Conservation (phyloP, 306 rosid genomes). For the Cucumis cinereus region DNA sequence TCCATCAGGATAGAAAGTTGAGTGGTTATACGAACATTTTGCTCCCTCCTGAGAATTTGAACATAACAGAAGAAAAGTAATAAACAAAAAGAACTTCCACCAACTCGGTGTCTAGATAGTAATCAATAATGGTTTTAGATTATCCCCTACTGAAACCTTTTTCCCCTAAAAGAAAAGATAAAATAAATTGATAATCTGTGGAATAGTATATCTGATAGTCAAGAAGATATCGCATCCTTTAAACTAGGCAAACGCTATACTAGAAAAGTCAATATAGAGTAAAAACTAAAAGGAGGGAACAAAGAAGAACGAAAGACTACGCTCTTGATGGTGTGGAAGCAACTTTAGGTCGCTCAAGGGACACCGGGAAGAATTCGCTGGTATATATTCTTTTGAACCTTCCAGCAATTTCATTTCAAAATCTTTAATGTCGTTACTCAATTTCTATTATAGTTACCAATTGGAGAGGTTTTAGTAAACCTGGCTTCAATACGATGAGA, state of each 20-base stretch:
- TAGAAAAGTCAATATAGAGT: not conserved
- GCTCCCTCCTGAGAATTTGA: conserved; percentile 52
- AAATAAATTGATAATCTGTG: not conserved
- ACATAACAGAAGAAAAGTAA: not conserved
- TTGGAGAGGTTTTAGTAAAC: not conserved
- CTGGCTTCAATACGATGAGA: not conserved
- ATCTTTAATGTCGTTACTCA: not conserved
- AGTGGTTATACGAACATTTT: conserved; percentile 68
- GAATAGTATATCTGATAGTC: not conserved
- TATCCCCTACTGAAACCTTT: not conserved
- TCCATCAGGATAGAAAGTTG: conserved; percentile 72
- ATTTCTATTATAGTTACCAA: not conserved
- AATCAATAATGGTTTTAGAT: not conserved
- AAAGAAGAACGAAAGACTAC: not conserved
- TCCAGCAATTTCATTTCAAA: not conserved
- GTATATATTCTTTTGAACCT: not conserved
- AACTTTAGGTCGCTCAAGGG: not conserved
- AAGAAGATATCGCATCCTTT: not conserved
- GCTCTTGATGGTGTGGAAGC: not conserved
- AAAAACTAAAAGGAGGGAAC: not conserved
- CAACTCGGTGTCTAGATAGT: not conserved
- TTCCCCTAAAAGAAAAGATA: not conserved
- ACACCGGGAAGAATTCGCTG: not conserved
- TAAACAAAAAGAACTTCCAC: not conserved
- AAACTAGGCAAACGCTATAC: not conserved